Conservation (phyloP, 768 basidiomycete genomes). For the Naganishia onofrii region DNA sequence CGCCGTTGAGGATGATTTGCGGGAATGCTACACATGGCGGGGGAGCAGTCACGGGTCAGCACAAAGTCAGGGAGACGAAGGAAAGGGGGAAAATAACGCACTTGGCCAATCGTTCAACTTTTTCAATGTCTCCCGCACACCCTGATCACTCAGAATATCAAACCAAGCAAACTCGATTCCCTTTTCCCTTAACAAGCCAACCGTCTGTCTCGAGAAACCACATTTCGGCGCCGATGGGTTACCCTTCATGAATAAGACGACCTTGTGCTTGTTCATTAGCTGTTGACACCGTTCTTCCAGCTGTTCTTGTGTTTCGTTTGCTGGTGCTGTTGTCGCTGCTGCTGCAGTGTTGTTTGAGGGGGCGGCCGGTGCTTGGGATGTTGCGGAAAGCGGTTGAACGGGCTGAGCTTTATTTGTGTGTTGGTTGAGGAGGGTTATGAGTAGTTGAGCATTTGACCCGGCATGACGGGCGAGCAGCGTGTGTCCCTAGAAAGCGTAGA, state of each 20-base stretch:
- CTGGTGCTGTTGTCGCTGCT: constrained; percentile 31
- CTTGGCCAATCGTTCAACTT: constrained; percentile 83
- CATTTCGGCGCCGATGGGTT: constrained; percentile 72
- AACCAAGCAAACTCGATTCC: constrained; percentile 69
- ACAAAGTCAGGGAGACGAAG: neutral
- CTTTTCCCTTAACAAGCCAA: constrained; percentile 65
- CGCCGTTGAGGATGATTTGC: constrained; percentile 62
- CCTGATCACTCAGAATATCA: constrained; percentile 79
- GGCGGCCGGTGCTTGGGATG: constrained; percentile 54
- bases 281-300: constrained; percentile 63
- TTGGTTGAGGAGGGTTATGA: constrained; percentile 64
- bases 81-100: constrained; percentile 34
- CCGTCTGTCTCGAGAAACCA: constrained; percentile 77
- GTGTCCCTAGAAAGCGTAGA: constrained; percentile 65
- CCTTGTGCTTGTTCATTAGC: constrained; percentile 74
- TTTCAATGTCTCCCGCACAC: constrained; percentile 71
- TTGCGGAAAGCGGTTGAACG: constrained; percentile 57
- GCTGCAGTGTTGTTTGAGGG: constrained; percentile 44
- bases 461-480: constrained; percentile 71
- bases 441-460: constrained; percentile 71
- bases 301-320: constrained; percentile 62
- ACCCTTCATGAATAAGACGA: constrained; percentile 92
- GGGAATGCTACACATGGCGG: constrained; percentile 38
- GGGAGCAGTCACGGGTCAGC: neutral
- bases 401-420: constrained; percentile 56